Evolutionary conservation across 805 yeast genomes (phyloP), one percentile per base, ranked within the genome.

Genomic region (Crinitomyces ghanaensis): DNA sequence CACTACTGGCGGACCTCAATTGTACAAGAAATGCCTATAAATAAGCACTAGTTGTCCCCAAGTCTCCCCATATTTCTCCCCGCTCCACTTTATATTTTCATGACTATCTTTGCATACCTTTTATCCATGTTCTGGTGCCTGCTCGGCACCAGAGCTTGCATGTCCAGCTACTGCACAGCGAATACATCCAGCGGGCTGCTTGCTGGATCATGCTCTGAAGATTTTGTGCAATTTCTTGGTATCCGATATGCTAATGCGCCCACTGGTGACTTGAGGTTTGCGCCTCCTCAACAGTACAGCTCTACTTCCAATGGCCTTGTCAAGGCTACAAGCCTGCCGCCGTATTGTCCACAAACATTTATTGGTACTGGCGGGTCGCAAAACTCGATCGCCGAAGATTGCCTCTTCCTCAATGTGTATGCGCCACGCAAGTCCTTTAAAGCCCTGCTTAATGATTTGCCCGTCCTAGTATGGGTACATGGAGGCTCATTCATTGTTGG

Each of bases 401-500:
- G 59, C 40, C 42, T 56, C 20, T 43, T 40, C 4, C 35, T 56
- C 13, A 55, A 54, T 36, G 44, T 56, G 21, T 50, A 45, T 16
- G 40, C 38, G 7, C 57, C 58, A 1, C 13, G 22, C 4, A 17
- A 34, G 3, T 39, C 44, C 4, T 32, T 15, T 8, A 16, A 23
- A 6, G 19, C 28, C 3, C 14, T 17, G 4, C 19, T 24, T 11
- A 22, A 25, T 11, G 30, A 27, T 9, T 9, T 9, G n/a, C 56
- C 58, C 2, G 57, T 54, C 7, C 44, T 45, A 26, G 40, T 50
- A n/a, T 57, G 58, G 54, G 46, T 59, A 24, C 59, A 57, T 35
- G 65, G 64, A 9, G 64, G 65, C 21, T 53, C 59, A 2, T 56
- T 50, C 33, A 14, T 33, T 3, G 44, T 43, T 15, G 60, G 62